Evolutionary conservation across 768 basidiomycete genomes (phyloP).

Genomic region (Amanita thiersii): DNA sequence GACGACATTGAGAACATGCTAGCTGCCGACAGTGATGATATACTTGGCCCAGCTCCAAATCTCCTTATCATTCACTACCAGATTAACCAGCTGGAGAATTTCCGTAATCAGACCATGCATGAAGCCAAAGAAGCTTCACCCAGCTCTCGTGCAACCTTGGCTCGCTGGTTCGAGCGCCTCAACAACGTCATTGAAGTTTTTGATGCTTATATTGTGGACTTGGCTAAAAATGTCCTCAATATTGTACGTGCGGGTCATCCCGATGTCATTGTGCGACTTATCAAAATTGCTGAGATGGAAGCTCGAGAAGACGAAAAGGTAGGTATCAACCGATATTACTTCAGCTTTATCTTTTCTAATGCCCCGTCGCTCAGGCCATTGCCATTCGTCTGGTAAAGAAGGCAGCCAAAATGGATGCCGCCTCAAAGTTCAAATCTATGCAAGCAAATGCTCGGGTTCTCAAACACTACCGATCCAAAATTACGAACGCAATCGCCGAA

Average conservation of each 20-base stretch:
- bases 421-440: slow-evolving; percentile 89
- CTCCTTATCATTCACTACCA: slow-evolving; percentile 88
- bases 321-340: slow-evolving; percentile 9
- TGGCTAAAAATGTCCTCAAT: slow-evolving; percentile 72
- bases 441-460: slow-evolving; percentile 88
- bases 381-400: slow-evolving; percentile 93
- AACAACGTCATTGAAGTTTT: slow-evolving; percentile 76
- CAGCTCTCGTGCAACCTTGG: slow-evolving; percentile 57
- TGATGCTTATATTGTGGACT: slow-evolving; percentile 73
- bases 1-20: slow-evolving; percentile 75
- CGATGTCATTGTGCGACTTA: slow-evolving; percentile 82
- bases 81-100: slow-evolving; percentile 85
- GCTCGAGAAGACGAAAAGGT: slow-evolving; percentile 94
- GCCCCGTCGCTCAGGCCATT: slow-evolving; percentile 55
- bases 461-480: slow-evolving; percentile 92
- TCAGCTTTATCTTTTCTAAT: slow-evolving; percentile 4
- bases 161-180: slow-evolving; percentile 79
- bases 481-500: slow-evolving; percentile 70
- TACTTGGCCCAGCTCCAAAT: slow-evolving; percentile 83
- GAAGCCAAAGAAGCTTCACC: slow-evolving; percentile 80
- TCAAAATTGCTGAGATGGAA: slow-evolving; percentile 93
- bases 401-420: slow-evolving; percentile 85
- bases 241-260: slow-evolving; percentile 72
- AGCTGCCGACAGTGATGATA: slow-evolving; percentile 61
- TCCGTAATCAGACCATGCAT: slow-evolving; percentile 92